Percentiles rank a stretch among this genome's conserved stretches.
Conservation (phyloP, 2,329 filamentous ascomycete species). For the Fusarium xylarioides region DNA sequence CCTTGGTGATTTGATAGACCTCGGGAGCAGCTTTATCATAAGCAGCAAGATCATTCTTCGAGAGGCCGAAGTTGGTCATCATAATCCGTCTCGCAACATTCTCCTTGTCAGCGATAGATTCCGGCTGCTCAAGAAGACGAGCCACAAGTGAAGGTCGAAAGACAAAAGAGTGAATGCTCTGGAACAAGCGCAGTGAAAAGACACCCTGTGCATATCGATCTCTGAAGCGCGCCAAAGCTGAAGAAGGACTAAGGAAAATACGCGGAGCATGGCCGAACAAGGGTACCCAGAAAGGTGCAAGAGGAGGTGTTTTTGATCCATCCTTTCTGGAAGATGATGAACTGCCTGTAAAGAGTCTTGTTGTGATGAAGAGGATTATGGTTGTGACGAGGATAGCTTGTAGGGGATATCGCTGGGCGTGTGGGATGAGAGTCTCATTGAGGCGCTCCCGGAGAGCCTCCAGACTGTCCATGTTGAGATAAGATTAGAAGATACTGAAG, state of each 20-base stretch:
- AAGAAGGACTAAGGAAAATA: slow-evolving; percentile 42
- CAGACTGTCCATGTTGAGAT: slow-evolving; percentile 25
- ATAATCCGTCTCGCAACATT: slow-evolving; percentile 42
- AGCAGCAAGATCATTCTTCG: slow-evolving; percentile 43
- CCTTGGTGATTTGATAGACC: slow-evolving; percentile 40
- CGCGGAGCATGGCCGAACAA: slow-evolving; percentile 49
- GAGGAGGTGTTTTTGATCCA: slow-evolving; percentile 36
- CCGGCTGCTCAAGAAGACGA: slow-evolving; percentile 44
- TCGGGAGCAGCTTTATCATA: slow-evolving; percentile 45
- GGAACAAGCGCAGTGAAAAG: slow-evolving; percentile 48
- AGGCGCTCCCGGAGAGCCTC: slow-evolving; percentile 20
- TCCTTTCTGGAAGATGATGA: slow-evolving; percentile 51
- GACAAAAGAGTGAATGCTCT: slow-evolving; percentile 47
- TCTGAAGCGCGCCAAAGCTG: slow-evolving; percentile 46
- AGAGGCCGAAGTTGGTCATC: slow-evolving; percentile 47
- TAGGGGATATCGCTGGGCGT: slow-evolving; percentile 35
- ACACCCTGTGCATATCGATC: slow-evolving; percentile 46
- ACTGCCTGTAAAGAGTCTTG: slow-evolving; percentile 35
- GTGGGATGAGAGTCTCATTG: slow-evolving; percentile 29
- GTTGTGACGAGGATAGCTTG: slow-evolving; percentile 38
- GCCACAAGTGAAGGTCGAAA: slow-evolving; percentile 45
- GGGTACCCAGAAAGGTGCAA: slow-evolving; percentile 50
- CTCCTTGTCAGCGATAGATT: slow-evolving; percentile 40
- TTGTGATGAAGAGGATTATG: slow-evolving; percentile 41
- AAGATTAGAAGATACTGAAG: neutral